Conservation (phyloP, 1,139 yeast genomes). For the Saccharomyces hybrid region DNA sequence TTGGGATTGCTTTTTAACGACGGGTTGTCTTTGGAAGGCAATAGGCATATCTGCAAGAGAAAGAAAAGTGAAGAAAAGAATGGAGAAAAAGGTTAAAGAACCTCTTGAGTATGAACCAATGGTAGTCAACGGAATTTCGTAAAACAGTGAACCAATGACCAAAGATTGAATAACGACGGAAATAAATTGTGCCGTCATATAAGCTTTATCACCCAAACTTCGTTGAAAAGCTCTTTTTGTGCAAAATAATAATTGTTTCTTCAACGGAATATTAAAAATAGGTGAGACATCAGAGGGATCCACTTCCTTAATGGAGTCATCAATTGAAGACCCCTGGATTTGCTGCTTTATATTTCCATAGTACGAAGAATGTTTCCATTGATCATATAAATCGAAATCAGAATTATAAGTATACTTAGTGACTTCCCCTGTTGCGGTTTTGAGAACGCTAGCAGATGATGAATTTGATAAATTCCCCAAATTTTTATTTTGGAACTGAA, state of each 20-base stretch:
- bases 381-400: conserved; percentile 53
- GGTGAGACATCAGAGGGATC: conserved; percentile 33
- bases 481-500: conserved; percentile 9
- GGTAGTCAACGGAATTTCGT: conserved; percentile 36
- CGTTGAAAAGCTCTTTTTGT: conserved; percentile 39
- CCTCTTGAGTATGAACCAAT: conserved; percentile 47
- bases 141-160: conserved; percentile 44
- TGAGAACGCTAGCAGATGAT: neutral
- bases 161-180: conserved; percentile 43
- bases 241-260: conserved; percentile 38
- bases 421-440: neutral
- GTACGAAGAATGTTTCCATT: conserved; percentile 52
- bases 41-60: conserved; percentile 43
- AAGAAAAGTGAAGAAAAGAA: conserved; percentile 42
- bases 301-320: conserved; percentile 22
- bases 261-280: conserved; percentile 32
- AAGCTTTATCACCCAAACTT: conserved; percentile 40
- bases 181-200: conserved; percentile 36
- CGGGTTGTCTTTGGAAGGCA: conserved; percentile 39
- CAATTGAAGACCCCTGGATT: neutral
- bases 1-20: conserved; percentile 42
- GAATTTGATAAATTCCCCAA: neutral
- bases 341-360: conserved; percentile 36
- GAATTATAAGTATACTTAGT: neutral
- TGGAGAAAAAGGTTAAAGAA: conserved; percentile 43